phyloP scores from a whole-genome alignment of 2,329 filamentous ascomycete genomes.

The Ceratocystis destructans region DNA sequence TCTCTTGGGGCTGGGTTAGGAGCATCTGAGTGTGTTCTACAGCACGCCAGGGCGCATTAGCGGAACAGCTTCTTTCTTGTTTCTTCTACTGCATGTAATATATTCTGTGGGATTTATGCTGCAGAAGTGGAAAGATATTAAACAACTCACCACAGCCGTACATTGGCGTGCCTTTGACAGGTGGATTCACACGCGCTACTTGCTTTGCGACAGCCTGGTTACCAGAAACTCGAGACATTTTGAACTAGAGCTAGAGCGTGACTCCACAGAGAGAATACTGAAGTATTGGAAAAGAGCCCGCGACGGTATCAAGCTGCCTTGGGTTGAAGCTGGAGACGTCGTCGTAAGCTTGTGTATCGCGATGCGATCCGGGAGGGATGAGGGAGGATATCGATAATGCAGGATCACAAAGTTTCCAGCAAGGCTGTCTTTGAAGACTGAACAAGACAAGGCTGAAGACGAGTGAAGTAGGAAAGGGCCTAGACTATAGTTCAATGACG shows the following conservation, averaged over 20 bases:
- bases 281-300: not conserved
- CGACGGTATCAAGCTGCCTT: not conserved
- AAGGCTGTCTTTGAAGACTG: not conserved
- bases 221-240: conserved; percentile 11
- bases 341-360: not conserved
- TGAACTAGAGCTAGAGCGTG: not conserved
- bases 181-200: conserved; percentile 35
- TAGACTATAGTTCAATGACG: not conserved
- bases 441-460: conserved; percentile 5
- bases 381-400: not conserved
- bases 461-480: not conserved
- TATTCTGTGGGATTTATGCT: not conserved
- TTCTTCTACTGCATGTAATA: not conserved
- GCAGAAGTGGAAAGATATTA: not conserved
- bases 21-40: conserved; percentile 60
- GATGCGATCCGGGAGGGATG: not conserved
- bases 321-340: not conserved
- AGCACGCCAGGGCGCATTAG: conserved; percentile 23
- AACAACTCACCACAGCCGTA: conserved; percentile 48
- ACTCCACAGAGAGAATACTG: not conserved
- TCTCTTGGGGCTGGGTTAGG: conserved; percentile 46
- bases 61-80: conserved; percentile 7
- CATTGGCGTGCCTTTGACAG: conserved; percentile 43
- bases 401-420: not conserved
- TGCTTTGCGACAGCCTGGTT: conserved; percentile 15